Conservation (phyloP, 768 basidiomycete genomes). For the Auriscalpium vulgare region DNA sequence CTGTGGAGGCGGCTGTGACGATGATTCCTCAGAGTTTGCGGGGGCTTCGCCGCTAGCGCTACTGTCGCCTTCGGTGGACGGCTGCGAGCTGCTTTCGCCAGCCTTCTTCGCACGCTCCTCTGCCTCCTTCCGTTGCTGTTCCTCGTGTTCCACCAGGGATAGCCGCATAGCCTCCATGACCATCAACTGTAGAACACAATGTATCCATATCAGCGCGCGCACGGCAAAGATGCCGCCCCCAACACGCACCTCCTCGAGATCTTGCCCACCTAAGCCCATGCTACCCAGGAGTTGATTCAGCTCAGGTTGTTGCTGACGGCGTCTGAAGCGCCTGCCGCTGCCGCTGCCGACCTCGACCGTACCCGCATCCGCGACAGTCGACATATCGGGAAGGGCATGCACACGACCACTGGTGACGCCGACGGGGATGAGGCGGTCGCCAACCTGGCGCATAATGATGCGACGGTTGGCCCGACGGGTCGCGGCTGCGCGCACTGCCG, state of each 20-base stretch:
- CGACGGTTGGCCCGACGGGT: slow-evolving; percentile 92
- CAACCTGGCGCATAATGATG: slow-evolving; percentile 97
- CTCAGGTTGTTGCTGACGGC: slow-evolving; percentile 45
- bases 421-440: slow-evolving; percentile 93
- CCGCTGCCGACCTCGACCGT: slow-evolving; percentile 33
- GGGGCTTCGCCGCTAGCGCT: background rate
- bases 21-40: background rate
- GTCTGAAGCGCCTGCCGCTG: slow-evolving; percentile 45
- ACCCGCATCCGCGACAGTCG: slow-evolving; percentile 34
- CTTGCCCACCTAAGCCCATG: slow-evolving; percentile 75
- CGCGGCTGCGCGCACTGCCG: slow-evolving; percentile 90
- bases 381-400: slow-evolving; percentile 56
- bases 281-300: slow-evolving; percentile 52
- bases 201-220: background rate
- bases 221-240: background rate
- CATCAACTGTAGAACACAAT: slow-evolving; percentile 60
- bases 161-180: slow-evolving; percentile 98
- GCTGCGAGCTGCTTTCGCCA: slow-evolving; percentile 19
- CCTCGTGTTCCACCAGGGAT: slow-evolving; percentile 90
- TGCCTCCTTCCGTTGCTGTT: slow-evolving; percentile 73
- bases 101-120: slow-evolving; percentile 58
- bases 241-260: slow-evolving; percentile 77
- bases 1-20: too few species aligned
- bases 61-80: slow-evolving; percentile 2
- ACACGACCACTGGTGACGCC: slow-evolving; percentile 89